These are phyloP conservation scores for Geotrichum histeridarum DNA, from an alignment of 1,139 yeast genomes.

Conservation along the genomic window DNA sequence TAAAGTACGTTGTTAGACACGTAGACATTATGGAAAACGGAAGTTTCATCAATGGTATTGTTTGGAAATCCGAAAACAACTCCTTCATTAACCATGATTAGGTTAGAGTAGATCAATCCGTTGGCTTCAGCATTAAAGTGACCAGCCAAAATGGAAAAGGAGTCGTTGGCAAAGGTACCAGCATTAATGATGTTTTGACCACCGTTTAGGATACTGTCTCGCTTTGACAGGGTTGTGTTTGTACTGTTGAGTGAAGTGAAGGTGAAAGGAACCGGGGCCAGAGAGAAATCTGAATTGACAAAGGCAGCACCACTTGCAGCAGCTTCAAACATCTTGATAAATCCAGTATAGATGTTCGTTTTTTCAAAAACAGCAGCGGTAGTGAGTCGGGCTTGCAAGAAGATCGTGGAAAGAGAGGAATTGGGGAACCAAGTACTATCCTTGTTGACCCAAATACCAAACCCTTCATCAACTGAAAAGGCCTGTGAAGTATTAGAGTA, in stretches of 20 bases:
- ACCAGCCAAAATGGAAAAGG: conserved; percentile 54
- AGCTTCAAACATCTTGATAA: conserved; percentile 25
- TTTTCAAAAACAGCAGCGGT: conserved; percentile 16
- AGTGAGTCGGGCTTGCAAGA: conserved; percentile 27
- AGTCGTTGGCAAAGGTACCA: conserved; percentile 45
- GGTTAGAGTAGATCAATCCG: conserved; percentile 34
- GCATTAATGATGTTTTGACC: conserved; percentile 29
- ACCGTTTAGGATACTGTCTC: conserved; percentile 23
- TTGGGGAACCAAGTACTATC: conserved; percentile 30
- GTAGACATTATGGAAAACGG: conserved; percentile 42
- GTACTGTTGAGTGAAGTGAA: conserved; percentile 33
- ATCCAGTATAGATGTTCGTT: conserved; percentile 27
- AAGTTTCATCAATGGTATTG: conserved; percentile 35
- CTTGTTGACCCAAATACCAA: conserved; percentile 31
- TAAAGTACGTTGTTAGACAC: conserved; percentile 44
- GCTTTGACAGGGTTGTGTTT: conserved; percentile 20
- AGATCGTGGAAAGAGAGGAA: conserved; percentile 21
- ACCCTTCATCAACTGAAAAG: conserved; percentile 22
- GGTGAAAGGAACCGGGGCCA: conserved; percentile 32
- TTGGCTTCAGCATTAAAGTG: conserved; percentile 36
- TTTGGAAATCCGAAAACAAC: conserved; percentile 37
- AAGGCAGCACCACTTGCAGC: conserved; percentile 30
- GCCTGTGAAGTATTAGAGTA: conserved; percentile 13
- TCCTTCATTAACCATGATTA: conserved; percentile 38
- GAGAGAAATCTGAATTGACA: conserved; percentile 26